Base-by-base conservation (phyloP, 1,284 basidiomycete genomes). In the Exobasidium rhododendri region DNA sequence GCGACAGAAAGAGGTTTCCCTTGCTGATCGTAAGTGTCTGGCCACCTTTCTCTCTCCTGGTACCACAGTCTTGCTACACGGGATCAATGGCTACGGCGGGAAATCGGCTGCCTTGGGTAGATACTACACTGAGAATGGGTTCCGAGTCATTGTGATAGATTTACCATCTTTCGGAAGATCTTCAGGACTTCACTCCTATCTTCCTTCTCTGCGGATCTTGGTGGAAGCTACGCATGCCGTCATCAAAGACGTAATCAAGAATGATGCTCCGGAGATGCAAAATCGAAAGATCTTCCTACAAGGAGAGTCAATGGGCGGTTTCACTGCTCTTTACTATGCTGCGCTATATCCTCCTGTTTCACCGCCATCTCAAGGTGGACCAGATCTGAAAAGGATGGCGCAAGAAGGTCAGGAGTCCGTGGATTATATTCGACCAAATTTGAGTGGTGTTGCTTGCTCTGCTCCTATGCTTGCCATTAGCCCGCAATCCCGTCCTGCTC, bases 91-190 rank as follows among this genome's bases (percentile, higher is more conserved):
- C 50, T 77, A 78, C 53, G 69, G 69, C 2, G 74, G 70, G 26
- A 78, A 69, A 35, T 82, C 82, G 51, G 78, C 80, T 0, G 81
- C 82, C 7, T 82, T 83, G 56, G 78, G 82, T 6, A 67, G 67
- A 2, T 77, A 81, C 50, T 82, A 83, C 60, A 74, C 83, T 51
- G 75, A 80, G 59, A 78, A 80, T 3, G 83, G 83, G 0, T 84
- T 83, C 69, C 75, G 83, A 26, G 77, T 83, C 30, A 82, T 84
- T 62, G 74, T 82, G 4, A 81, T 83, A 20, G 83, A 84, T 67
- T 70, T 84, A 40, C 83, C 83, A 1, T 81, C 80, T 11, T 83
- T 83, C 57, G 80, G 83, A 58, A 52, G 74, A 3, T 67, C 64
- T 14, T 66, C 70, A 0, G 83, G 83, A 1, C 63, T 84, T 28